Conservation (phyloP, 75 land plant genomes). For the Isoetes taiwanensis region DNA sequence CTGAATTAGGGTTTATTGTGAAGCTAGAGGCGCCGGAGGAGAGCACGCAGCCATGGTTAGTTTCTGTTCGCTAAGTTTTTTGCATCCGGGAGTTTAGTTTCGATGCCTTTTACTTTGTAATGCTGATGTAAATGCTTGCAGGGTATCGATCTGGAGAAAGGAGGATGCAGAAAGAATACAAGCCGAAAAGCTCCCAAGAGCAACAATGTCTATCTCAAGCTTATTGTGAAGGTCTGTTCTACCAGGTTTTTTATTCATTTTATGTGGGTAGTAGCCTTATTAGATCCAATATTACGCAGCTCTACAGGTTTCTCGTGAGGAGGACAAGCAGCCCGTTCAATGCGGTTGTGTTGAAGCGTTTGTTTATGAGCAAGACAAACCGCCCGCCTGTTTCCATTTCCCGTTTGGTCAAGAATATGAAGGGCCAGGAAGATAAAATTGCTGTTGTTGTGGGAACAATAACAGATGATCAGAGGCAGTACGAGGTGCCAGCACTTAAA, state of each 20-base stretch:
- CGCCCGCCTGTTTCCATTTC: slow-evolving; percentile 52
- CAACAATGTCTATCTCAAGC: slow-evolving; percentile 61
- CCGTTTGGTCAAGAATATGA: slow-evolving; percentile 33
- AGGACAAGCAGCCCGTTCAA: slow-evolving; percentile 53
- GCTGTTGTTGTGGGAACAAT: slow-evolving; percentile 70
- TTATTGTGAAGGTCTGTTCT: slow-evolving; percentile 71
- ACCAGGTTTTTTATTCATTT: too few species aligned
- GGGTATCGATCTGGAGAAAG: slow-evolving; percentile 66
- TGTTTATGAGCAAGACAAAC: slow-evolving; percentile 68
- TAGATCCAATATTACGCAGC: slow-evolving; percentile 22
- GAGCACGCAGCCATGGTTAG: too few species aligned
- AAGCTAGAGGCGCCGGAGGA: too few species aligned
- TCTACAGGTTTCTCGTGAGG: slow-evolving; percentile 60
- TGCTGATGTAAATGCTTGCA: too few species aligned
- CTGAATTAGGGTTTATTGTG: too few species aligned
- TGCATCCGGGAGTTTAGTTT: too few species aligned
- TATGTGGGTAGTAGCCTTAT: neutral
- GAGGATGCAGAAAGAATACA: slow-evolving; percentile 67
- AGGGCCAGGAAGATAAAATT: slow-evolving; percentile 52
- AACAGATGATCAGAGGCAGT: slow-evolving; percentile 53
- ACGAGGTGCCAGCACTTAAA: slow-evolving; percentile 51
- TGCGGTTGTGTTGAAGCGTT: slow-evolving; percentile 52
- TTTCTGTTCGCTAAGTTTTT: too few species aligned
- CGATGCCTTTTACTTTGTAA: too few species aligned
- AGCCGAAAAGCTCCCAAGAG: slow-evolving; percentile 60